Conservation (phyloP, 805 yeast species). For the Aciculoconidium aculeatum region DNA sequence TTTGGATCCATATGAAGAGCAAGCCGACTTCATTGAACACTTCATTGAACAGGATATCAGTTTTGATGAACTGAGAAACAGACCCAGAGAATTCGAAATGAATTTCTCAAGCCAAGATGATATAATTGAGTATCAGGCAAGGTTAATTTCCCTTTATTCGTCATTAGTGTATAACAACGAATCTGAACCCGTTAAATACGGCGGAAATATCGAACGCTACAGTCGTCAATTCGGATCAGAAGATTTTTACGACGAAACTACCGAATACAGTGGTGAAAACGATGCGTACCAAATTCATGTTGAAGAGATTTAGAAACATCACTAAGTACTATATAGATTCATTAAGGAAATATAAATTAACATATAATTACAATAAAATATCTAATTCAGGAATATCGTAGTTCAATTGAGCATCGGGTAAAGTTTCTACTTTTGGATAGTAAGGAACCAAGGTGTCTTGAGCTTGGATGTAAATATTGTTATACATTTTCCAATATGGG, state of each 20-base stretch:
- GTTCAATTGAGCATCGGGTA: conserved; percentile 14
- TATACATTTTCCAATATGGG: conserved; percentile 83
- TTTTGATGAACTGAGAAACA: too few species aligned
- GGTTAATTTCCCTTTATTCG: conserved; percentile 42
- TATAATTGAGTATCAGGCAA: conserved; percentile 47
- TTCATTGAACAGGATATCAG: too few species aligned
- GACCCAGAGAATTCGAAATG: too few species aligned
- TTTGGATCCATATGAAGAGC: too few species aligned
- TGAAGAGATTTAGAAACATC: not conserved
- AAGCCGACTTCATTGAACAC: too few species aligned
- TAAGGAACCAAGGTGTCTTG: conserved; percentile 76
- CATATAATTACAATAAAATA: conserved; percentile 30
- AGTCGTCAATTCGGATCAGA: too few species aligned
- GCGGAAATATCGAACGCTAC: too few species aligned
- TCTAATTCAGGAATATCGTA: conserved; percentile 49
- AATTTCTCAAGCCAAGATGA: conserved; percentile 35
- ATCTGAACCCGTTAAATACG: conserved; percentile 7
- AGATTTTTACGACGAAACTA: too few species aligned
- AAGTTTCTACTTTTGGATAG: conserved; percentile 55
- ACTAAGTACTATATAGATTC: not conserved
- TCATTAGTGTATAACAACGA: conserved; percentile 31
- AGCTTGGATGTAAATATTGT: conserved; percentile 66
- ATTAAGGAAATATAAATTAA: not conserved
- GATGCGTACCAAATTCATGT: too few species aligned
- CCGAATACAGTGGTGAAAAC: too few species aligned